Evolutionary conservation across 345 rosid genomes (phyloP).

Genomic region (Salix caprea): DNA sequence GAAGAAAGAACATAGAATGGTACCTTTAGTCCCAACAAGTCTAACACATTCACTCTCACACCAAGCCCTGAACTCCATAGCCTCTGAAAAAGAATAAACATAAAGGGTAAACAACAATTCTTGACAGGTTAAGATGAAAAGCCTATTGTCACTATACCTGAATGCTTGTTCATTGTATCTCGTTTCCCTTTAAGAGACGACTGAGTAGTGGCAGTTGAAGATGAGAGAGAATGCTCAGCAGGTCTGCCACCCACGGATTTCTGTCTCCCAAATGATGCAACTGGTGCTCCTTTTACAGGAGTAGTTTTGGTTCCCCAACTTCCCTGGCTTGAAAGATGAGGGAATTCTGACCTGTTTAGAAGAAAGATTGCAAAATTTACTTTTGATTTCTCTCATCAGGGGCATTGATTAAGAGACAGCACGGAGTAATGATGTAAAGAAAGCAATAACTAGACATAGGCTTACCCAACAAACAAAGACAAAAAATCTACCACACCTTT

Average conservation of each 20-base stretch:
- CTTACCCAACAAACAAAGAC: no score
- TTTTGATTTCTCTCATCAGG: no score
- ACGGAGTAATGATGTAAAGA: no score
- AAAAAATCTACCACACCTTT: no score
- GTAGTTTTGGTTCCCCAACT: slow-evolving; percentile 72
- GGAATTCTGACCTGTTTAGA: slow-evolving; percentile 57
- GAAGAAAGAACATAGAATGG: background rate
- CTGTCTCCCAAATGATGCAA: slow-evolving; percentile 56
- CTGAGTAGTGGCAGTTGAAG: slow-evolving; percentile 51
- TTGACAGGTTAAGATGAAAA: background rate
- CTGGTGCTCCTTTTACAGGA: slow-evolving; percentile 48
- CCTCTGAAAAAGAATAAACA: slow-evolving; percentile 56
- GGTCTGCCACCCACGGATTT: slow-evolving; percentile 51
- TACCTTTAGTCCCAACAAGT: slow-evolving; percentile 88
- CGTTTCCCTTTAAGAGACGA: slow-evolving; percentile 53
- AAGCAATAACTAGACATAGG: no score
- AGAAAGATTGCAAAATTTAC: background rate
- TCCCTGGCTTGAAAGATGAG: slow-evolving; percentile 51
- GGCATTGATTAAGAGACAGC: no score
- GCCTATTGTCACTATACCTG: slow-evolving; percentile 41
- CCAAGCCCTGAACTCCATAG: slow-evolving; percentile 92
- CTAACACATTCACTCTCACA: slow-evolving; percentile 80
- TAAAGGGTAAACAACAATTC: background rate
- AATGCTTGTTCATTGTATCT: slow-evolving; percentile 51
- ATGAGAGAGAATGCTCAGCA: slow-evolving; percentile 43